Evolutionary conservation across 2,329 filamentous ascomycete genomes (phyloP).

Genomic region (Beauveria pseudobassiana): DNA sequence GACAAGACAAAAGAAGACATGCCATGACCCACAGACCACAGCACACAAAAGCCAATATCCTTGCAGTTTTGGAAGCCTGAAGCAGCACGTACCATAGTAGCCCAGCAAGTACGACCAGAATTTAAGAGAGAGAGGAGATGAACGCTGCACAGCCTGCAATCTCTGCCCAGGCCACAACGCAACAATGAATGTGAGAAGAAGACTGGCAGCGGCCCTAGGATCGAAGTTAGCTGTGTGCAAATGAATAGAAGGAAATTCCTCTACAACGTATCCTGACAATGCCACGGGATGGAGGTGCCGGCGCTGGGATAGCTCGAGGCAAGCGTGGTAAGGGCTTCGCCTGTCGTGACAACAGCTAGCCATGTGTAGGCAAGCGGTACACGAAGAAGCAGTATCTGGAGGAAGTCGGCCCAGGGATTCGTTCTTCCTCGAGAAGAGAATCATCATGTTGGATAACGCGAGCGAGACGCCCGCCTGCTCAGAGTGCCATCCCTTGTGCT

Average conservation of each 20-base stretch:
- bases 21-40: not conserved
- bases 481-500: too few species aligned
- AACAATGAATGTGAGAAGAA: not conserved
- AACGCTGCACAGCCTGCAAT: not conserved
- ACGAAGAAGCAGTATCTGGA: too few species aligned
- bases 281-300: not conserved
- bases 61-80: not conserved
- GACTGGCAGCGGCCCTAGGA: not conserved
- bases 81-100: not conserved
- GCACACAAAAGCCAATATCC: not conserved
- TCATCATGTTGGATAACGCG: too few species aligned
- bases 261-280: not conserved
- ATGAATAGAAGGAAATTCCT: too few species aligned
- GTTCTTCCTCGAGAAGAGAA: too few species aligned
- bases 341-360: not conserved
- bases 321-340: not conserved
- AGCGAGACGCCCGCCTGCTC: too few species aligned
- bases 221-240: not conserved
- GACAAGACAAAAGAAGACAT: not conserved
- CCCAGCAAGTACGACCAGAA: not conserved
- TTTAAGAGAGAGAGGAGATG: too few species aligned
- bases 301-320: not conserved
- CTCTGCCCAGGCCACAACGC: not conserved
- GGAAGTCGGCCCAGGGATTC: too few species aligned
- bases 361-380: too few species aligned